Percentiles rank a stretch among this genome's conserved stretches.
Conservation (phyloP, 2,329 filamentous ascomycete species). For the Beauveria bassiana region DNA sequence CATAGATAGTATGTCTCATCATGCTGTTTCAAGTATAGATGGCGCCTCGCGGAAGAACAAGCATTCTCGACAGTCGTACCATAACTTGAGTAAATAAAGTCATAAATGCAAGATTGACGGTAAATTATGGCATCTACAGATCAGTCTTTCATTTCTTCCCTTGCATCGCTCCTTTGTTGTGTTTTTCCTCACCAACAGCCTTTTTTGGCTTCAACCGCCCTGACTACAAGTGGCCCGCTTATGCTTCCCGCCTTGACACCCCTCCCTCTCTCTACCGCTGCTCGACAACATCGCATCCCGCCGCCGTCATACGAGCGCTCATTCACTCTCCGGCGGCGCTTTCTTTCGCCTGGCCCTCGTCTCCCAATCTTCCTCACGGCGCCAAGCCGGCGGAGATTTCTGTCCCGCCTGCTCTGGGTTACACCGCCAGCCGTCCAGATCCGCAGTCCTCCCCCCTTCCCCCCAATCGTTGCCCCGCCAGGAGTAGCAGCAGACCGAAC, state of each 20-base stretch:
- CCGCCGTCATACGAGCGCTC: not conserved
- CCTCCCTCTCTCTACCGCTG: not conserved
- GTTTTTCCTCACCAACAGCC: too few relatives aligned
- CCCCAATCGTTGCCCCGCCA: slow-evolving; percentile 4
- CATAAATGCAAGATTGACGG: too few relatives aligned
- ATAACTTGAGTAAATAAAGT: too few relatives aligned
- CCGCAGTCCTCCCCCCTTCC: not conserved
- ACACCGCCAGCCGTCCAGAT: not conserved
- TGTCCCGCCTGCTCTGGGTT: not conserved
- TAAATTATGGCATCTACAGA: too few relatives aligned
- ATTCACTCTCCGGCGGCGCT: not conserved
- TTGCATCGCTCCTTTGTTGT: too few relatives aligned
- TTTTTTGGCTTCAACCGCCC: not conserved
- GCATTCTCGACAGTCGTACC: too few relatives aligned
- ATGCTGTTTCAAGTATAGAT: too few relatives aligned
- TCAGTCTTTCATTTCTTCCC: too few relatives aligned
- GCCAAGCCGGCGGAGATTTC: not conserved
- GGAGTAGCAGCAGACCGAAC: not conserved
- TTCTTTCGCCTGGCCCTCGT: not conserved
- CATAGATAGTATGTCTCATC: too few relatives aligned
- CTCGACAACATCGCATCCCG: not conserved
- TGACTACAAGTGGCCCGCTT: not conserved
- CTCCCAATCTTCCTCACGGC: not conserved
- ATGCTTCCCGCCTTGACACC: not conserved
- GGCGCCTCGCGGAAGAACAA: too few relatives aligned